Evolutionary conservation across 1,284 basidiomycete genomes (phyloP).

Genomic region (Ceratobasidium papillatum): DNA sequence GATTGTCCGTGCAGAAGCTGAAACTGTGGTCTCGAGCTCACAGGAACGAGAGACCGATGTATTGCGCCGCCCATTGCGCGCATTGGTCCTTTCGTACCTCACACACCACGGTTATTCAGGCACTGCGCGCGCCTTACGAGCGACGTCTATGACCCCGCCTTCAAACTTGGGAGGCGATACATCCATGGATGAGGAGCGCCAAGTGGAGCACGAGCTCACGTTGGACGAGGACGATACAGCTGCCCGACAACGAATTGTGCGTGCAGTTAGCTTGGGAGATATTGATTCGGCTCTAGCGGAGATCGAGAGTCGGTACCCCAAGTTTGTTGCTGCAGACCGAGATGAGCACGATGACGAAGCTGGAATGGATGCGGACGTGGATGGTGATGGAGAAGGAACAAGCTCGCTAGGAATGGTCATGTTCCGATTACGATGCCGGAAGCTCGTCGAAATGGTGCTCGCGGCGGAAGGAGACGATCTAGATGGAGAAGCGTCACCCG

Average conservation of each 20-base stretch:
- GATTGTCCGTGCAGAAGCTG: slow-evolving; percentile 21
- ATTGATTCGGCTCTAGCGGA: slow-evolving; percentile 72
- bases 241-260: slow-evolving; percentile 72
- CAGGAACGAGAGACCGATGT: slow-evolving; percentile 20
- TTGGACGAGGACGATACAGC: slow-evolving; percentile 38
- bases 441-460: slow-evolving; percentile 81
- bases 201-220: slow-evolving; percentile 33
- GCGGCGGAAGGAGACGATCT: slow-evolving; percentile 55
- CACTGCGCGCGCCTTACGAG: slow-evolving; percentile 70
- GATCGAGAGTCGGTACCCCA: slow-evolving; percentile 64
- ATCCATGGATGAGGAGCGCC: slow-evolving; percentile 39
- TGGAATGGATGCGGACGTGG: slow-evolving; percentile 60
- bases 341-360: slow-evolving; percentile 51
- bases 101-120: slow-evolving; percentile 80
- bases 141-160: neutral
- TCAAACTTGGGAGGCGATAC: slow-evolving; percentile 21
- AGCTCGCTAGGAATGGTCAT: slow-evolving; percentile 32
- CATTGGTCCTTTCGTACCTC: slow-evolving; percentile 80
- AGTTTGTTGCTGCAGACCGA: slow-evolving; percentile 60
- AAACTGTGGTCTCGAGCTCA: neutral
- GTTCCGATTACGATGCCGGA: slow-evolving; percentile 80
- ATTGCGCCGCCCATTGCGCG: slow-evolving; percentile 60
- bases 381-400: neutral
- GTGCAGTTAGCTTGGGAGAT: slow-evolving; percentile 71
- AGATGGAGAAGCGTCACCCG: slow-evolving; percentile 36